Percentiles rank a stretch among this genome's conserved stretches.
Conservation (phyloP, 495 filamentous ascomycete species). For the Aspergillus cristatus region DNA sequence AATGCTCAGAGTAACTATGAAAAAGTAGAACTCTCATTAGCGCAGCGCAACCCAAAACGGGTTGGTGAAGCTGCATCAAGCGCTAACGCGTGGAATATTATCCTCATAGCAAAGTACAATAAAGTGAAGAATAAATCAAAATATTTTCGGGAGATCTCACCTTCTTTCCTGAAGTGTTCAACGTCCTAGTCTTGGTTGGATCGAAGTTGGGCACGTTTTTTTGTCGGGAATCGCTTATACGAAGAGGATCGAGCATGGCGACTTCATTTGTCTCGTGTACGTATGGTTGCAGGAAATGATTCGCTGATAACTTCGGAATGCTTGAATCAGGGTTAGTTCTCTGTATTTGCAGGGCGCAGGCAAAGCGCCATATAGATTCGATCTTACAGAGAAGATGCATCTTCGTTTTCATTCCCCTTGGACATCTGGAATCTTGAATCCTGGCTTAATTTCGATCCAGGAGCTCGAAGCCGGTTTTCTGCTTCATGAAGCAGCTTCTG, state of each 20-base stretch:
- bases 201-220: constrained; percentile 34
- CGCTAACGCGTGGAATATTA: constrained; percentile 48
- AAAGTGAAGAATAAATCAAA: constrained; percentile 6
- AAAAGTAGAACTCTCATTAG: constrained; percentile 60
- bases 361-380: too few relatives aligned
- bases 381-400: background rate
- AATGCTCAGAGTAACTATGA: constrained; percentile 99
- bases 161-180: too few relatives aligned
- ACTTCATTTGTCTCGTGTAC: constrained; percentile 35
- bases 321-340: constrained; percentile 10
- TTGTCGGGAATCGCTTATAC: constrained; percentile 33
- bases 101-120: constrained; percentile 53
- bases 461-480: constrained; percentile 44
- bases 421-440: too few relatives aligned
- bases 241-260: constrained; percentile 36
- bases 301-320: constrained; percentile 35
- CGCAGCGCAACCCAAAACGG: constrained; percentile 73
- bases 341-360: constrained; percentile 1
- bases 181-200: background rate
- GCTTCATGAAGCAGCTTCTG: constrained; percentile 55
- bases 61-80: constrained; percentile 56
- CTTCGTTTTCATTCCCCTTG: too few relatives aligned
- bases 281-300: constrained; percentile 36
- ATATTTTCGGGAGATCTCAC: constrained; percentile 2
- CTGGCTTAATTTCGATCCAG: background rate